Base-by-base conservation (phyloP, 164 flowering plant genomes). In the Vitis amurensis region DNA sequence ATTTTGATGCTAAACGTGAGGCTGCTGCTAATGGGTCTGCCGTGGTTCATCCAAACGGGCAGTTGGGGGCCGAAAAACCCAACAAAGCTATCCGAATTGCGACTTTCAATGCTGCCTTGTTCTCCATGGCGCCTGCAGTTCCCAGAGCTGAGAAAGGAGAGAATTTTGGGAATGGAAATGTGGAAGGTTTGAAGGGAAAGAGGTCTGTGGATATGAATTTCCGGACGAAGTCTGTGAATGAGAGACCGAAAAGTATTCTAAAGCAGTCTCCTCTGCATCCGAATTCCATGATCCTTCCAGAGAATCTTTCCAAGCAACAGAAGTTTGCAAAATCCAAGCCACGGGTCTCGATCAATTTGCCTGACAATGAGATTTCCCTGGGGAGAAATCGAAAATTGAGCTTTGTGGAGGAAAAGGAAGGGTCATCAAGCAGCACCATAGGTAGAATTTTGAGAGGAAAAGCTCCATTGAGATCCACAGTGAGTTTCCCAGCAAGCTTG, bases 51-150 rank as follows among this genome's bases (percentile, higher is more conserved):
- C 87, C 85, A 7, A 82, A 83, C 57, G 71, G 55, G 13, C 72
- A 73, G 1, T 30, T 48, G 58, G 47, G 48, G 50, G 63, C 9
- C 11, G 11, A 17, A 1, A 75, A 70, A 23, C 0, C 79, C 1
- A 67, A 61, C 57, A 77, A 55, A 49, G 49, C 81, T 0, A 79
- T 88, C 15, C 73, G 86, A 27, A 31, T 86, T 11, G 92, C 90
- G 0, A 86, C 92, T 12, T 86, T 88, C 55, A 88, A 86, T 70
- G 92, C 92, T 61, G 88, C 90, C 78, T 68, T 85, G 53, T 88
- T 88, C 79, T 85, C 90, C 62, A 88, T 88, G 92, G 92, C 92
- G 2, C 86, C 87, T 9, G 90, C 79, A 1, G 82, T 84, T 13
- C 82, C 83, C 12, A 68, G 68, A 15, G n/a, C 72, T 2, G 71